Conservation (phyloP, 441 rosid genomes). For the Kokia cookei region DNA sequence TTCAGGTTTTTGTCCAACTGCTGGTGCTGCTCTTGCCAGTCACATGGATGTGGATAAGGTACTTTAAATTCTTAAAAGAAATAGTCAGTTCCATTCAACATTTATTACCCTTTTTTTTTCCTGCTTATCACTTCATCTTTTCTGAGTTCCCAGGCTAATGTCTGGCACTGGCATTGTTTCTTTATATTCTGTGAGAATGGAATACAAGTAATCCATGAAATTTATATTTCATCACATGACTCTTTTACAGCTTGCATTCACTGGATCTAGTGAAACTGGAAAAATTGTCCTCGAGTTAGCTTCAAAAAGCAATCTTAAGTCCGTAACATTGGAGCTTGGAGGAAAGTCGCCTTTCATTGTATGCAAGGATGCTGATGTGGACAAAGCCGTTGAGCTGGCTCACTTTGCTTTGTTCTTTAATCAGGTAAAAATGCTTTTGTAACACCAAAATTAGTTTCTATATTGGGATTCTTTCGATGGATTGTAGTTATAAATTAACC, state of each 20-base stretch:
- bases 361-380: constrained; percentile 74
- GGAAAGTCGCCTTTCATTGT: constrained; percentile 79
- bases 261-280: constrained; percentile 64
- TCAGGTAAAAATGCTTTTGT: constrained; percentile 35
- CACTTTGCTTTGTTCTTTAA: constrained; percentile 63
- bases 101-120: background rate
- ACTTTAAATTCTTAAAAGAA: background rate
- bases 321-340: constrained; percentile 76
- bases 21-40: constrained; percentile 72
- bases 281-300: constrained; percentile 48
- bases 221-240: background rate
- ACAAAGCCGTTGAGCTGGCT: constrained; percentile 61
- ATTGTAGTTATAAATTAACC: background rate
- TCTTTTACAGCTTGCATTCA: constrained; percentile 53
- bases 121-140: background rate
- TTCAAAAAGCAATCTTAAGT: constrained; percentile 64
- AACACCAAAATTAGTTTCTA: background rate
- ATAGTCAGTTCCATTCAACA: background rate
- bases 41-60: constrained; percentile 86
- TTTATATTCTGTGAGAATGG: background rate
- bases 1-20: constrained; percentile 64
- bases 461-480: background rate
- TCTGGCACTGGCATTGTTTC: background rate
- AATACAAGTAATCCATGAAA: background rate
- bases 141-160: background rate